phyloP scores from a whole-genome alignment of 345 rosid genomes.

The Bruguiera sexangula region DNA sequence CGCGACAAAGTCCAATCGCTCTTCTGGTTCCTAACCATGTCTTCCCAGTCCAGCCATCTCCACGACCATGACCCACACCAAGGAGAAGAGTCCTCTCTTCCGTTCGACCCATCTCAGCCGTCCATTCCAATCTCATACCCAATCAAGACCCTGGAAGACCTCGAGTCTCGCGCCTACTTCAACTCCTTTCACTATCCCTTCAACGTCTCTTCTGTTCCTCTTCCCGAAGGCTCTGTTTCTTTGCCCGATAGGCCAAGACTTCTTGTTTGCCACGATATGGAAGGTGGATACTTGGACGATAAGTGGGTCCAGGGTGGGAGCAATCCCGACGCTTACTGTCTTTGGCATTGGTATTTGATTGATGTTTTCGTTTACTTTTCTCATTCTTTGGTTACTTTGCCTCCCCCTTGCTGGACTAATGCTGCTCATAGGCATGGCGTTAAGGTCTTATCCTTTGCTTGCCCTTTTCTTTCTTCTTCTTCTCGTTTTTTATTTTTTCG shows the following conservation, averaged over 20 bases:
- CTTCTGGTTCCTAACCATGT: not conserved
- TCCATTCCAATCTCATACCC: constrained; percentile 71
- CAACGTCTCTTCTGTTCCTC: constrained; percentile 57
- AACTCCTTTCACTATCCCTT: constrained; percentile 78
- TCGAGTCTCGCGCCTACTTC: constrained; percentile 59
- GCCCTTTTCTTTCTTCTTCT: not conserved
- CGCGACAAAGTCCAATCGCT: not conserved
- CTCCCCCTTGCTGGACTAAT: constrained; percentile 92
- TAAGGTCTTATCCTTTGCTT: constrained; percentile 38
- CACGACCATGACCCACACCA: not conserved
- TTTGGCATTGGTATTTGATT: constrained; percentile 93
- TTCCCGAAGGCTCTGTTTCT: constrained; percentile 19
- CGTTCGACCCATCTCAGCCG: not conserved
- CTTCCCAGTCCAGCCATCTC: not conserved
- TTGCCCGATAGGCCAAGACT: constrained; percentile 50
- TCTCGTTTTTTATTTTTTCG: not conserved
- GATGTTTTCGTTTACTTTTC: constrained; percentile 84
- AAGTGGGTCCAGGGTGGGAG: constrained; percentile 86
- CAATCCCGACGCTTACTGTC: constrained; percentile 51
- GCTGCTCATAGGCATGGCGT: constrained; percentile 90
- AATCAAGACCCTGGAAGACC: constrained; percentile 56
- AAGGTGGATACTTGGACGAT: constrained; percentile 71
- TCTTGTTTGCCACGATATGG: constrained; percentile 81
- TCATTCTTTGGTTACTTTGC: constrained; percentile 69
- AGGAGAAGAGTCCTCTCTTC: not conserved